Evolutionary conservation across 2,329 filamentous ascomycete genomes (phyloP).

Genomic region (Sporothrix dimorphospora): DNA sequence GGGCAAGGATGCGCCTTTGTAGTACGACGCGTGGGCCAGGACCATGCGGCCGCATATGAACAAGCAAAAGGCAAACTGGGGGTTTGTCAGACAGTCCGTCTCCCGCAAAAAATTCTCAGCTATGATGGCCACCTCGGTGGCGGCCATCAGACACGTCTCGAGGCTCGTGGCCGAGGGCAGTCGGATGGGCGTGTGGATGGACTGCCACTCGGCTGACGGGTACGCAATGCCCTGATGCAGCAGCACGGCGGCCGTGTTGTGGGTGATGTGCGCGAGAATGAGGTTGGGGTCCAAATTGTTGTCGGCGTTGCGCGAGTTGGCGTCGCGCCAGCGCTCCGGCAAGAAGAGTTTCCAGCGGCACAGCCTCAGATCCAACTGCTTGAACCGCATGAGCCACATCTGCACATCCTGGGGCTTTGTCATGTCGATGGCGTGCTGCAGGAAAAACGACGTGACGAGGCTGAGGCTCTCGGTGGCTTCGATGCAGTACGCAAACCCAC

Average conservation of each 20-base stretch:
- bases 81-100: constrained; percentile 39
- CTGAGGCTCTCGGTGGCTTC: constrained; percentile 45
- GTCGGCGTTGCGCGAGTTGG: constrained; percentile 46
- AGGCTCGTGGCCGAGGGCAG: constrained; percentile 46
- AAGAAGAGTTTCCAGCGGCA: constrained; percentile 47
- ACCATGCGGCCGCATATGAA: constrained; percentile 44
- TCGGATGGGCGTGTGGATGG: no score
- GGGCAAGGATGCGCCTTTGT: no score
- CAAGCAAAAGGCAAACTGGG: constrained; percentile 46
- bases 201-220: constrained; percentile 40
- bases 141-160: constrained; percentile 47
- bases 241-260: constrained; percentile 48
- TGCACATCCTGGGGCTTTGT: neutral
- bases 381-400: constrained; percentile 27
- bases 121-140: constrained; percentile 45
- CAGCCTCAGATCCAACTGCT: constrained; percentile 26
- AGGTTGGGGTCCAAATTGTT: constrained; percentile 50
- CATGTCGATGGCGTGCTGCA: constrained; percentile 41
- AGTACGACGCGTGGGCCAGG: constrained; percentile 42
- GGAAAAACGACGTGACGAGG: constrained; percentile 42
- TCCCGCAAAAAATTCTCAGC: constrained; percentile 43
- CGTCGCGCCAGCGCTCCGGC: constrained; percentile 47
- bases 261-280: constrained; percentile 48
- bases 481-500: constrained; percentile 44
- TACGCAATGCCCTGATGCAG: constrained; percentile 49